phyloP scores from a whole-genome alignment of 2,329 filamentous ascomycete genomes.

The Plectosphaerella plurivora region DNA sequence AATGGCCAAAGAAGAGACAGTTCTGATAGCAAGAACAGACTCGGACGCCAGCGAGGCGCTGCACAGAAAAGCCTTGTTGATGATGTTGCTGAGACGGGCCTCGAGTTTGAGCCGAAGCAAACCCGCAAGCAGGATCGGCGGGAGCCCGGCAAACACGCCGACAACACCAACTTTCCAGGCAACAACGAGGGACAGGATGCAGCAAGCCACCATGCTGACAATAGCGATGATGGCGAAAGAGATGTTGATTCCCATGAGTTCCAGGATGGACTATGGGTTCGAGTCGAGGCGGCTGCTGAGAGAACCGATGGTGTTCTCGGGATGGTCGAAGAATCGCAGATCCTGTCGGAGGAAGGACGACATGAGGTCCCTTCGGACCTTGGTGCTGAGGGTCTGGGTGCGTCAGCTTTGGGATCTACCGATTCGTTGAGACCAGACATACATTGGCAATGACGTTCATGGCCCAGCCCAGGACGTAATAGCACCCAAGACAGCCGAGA shows the following conservation, averaged over 20 bases:
- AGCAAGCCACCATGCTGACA: constrained; percentile 32
- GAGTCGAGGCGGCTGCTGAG: constrained; percentile 24
- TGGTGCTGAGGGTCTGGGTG: constrained; percentile 10
- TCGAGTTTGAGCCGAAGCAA: constrained; percentile 40
- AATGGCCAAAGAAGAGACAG: constrained; percentile 32
- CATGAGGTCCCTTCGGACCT: constrained; percentile 19
- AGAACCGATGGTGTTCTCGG: constrained; percentile 26
- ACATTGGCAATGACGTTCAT: constrained; percentile 15
- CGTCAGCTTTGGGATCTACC: no score
- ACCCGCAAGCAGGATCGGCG: constrained; percentile 33
- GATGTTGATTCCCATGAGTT: constrained; percentile 39
- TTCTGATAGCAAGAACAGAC: constrained; percentile 38
- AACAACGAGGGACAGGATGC: constrained; percentile 32
- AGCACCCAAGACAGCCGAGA: constrained; percentile 14
- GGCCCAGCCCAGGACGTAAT: constrained; percentile 14
- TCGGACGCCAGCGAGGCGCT: constrained; percentile 43
- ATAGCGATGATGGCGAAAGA: constrained; percentile 34
- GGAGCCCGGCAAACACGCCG: constrained; percentile 33
- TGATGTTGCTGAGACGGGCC: constrained; percentile 28
- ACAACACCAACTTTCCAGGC: constrained; percentile 42
- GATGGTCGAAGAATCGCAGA: constrained; percentile 32
- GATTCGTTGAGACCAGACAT: neutral
- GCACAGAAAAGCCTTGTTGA: constrained; percentile 27
- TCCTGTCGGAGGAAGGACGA: constrained; percentile 28
- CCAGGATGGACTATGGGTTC: constrained; percentile 34